Base-by-base conservation (phyloP, 306 rosid genomes). In the Sesbania bispinosa region DNA sequence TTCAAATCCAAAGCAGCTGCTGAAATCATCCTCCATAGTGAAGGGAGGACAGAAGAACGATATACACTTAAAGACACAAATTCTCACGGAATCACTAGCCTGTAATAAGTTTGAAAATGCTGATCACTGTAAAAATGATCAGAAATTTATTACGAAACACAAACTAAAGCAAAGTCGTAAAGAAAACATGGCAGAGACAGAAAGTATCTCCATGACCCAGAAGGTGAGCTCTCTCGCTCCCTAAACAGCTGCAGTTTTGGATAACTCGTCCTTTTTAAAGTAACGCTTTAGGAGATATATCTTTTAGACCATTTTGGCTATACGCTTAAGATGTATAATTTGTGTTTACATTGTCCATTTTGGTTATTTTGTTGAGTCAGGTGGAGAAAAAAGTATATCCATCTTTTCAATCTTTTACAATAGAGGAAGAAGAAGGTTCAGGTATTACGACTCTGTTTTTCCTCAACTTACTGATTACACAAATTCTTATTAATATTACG, bases 381-480 rank as follows among this genome's bases (percentile, higher is more conserved):
- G 59, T 19, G 23, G 85, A 85, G 84, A 46, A 62, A 77, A 89
- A 75, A 52, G 33, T 67, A 8, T 60, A 79, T 79, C 96, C 96
- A 74, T 79, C 74, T 50, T 87, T 89, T 73, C 87, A 85, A 27
- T 36, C 69, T 23, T 85, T 67, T 67, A 27, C 15, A 32, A 75
- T 87, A 64, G 90, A 85, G 68, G 90, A 86, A 72, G 92, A 89
- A 85, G 96, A 89, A 83, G 96, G 96, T 58, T 89, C 92, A 81
- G 96, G 96, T 89, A 81, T 53, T 13, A 39, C 48, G 45, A 24
- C 57, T 62, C 46, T 32, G 19, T 46, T 30, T 42, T 26, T 59
- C 30, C 6, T 41, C 6, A 55, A 47, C 7, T 15, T 33, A 18
- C 43, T 16, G 50, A 53, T 67, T 21, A 19, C 13, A 52, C 10